These are phyloP conservation scores for Staphylotrichum longicolle DNA, from an alignment of 495 filamentous ascomycete genomes.

Conservation along the genomic window DNA sequence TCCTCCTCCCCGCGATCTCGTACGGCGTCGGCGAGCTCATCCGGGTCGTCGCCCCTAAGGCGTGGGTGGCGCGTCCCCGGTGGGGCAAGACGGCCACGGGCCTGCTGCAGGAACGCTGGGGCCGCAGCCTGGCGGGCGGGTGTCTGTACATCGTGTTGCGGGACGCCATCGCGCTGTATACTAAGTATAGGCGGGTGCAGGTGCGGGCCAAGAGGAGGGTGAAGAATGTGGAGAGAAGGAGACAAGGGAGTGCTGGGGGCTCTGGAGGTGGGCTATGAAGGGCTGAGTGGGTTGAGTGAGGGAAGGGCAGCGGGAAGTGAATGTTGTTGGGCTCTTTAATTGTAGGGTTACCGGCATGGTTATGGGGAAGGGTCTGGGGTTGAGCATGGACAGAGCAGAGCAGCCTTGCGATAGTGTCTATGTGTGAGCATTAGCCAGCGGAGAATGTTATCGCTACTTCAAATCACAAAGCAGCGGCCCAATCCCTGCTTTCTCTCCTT, in stretches of 20 bases:
- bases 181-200: conserved; percentile 69
- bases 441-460: no score
- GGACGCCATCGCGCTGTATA: conserved; percentile 72
- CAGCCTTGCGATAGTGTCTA: no score
- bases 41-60: conserved; percentile 57
- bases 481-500: no score
- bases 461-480: no score
- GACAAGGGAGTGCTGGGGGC: no score
- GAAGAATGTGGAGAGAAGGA: conserved; percentile 50
- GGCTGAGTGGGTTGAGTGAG: neutral
- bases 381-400: no score
- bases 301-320: neutral
- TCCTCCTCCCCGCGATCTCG: conserved; percentile 44
- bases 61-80: conserved; percentile 56
- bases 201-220: conserved; percentile 65
- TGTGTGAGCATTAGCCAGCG: no score
- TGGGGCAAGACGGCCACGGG: conserved; percentile 39
- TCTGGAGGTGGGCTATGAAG: no score
- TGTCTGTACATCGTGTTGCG: conserved; percentile 76
- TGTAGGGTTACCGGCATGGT: no score
- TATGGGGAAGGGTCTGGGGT: no score
- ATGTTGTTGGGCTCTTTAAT: neutral
- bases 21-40: conserved; percentile 65
- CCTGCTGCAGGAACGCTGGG: conserved; percentile 72
- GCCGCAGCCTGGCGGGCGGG: conserved; percentile 74